phyloP scores from a whole-genome alignment of 768 basidiomycete genomes.

The Gautieria morchelliformis region DNA sequence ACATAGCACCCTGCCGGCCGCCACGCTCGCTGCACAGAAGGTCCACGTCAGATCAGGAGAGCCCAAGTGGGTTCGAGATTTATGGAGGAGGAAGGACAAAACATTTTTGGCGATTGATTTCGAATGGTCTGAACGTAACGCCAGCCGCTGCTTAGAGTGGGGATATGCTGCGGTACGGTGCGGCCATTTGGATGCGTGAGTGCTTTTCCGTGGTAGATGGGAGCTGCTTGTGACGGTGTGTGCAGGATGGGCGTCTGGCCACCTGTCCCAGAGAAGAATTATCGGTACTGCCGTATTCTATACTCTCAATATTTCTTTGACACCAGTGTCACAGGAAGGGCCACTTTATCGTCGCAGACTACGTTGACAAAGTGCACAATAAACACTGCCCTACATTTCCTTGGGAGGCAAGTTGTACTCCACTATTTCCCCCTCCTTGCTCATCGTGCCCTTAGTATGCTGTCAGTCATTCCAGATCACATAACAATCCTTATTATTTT shows the following conservation, averaged over 20 bases:
- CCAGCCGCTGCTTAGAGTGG: constrained; percentile 63
- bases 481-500: not conserved
- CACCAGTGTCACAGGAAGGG: constrained; percentile 35
- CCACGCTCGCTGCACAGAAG: constrained; percentile 54
- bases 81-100: constrained; percentile 65
- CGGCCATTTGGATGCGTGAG: constrained; percentile 60
- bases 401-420: constrained; percentile 49
- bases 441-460: constrained; percentile 7
- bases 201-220: constrained; percentile 7
- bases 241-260: constrained; percentile 64
- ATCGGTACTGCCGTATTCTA: constrained; percentile 41
- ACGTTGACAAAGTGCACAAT: constrained; percentile 54
- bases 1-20: constrained; percentile 61
- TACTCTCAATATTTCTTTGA: constrained; percentile 11
- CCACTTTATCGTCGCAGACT: constrained; percentile 66
- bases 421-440: constrained; percentile 1
- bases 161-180: constrained; percentile 76
- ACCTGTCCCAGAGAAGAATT: constrained; percentile 64
- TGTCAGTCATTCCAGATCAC: constrained; percentile 8
- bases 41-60: constrained; percentile 57
- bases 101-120: constrained; percentile 70
- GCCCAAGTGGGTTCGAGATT: constrained; percentile 47
- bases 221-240: not conserved
- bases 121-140: constrained; percentile 66
- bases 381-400: constrained; percentile 56